phyloP scores from a whole-genome alignment of 2,329 filamentous ascomycete species.

The Phyllosticta citribraziliensis region DNA sequence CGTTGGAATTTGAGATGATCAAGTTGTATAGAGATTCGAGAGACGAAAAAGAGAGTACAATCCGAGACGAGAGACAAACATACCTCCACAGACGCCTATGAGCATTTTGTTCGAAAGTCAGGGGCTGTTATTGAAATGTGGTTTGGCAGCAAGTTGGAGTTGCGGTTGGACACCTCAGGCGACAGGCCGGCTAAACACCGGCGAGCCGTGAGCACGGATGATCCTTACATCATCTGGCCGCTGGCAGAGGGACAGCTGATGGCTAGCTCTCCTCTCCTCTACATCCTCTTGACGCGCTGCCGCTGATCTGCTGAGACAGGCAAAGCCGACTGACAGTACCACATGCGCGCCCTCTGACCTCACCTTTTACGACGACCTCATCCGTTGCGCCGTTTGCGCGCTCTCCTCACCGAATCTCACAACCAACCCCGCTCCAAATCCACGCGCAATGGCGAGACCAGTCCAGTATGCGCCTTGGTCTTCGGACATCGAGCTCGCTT shows the following conservation, averaged over 20 bases:
- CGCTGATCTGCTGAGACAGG: not conserved
- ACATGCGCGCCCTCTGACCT: constrained; percentile 6
- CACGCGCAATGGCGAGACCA: constrained; percentile 25
- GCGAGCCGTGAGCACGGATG: not conserved
- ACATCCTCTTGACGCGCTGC: constrained; percentile 6
- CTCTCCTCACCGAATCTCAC: not conserved
- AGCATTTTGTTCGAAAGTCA: constrained; percentile 46
- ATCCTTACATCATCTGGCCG: constrained; percentile 7
- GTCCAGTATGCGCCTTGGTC: constrained; percentile 80
- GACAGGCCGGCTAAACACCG: not conserved
- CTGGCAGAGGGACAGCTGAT: not conserved
- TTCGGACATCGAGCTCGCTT: constrained; percentile 89
- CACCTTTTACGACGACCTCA: not conserved
- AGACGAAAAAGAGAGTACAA: not conserved
- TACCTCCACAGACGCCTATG: constrained; percentile 67
- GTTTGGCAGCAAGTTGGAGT: not conserved
- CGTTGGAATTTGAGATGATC: not conserved
- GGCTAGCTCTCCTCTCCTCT: not conserved
- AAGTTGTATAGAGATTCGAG: not conserved
- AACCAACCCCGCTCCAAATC: constrained; percentile 2
- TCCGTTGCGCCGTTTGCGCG: not conserved
- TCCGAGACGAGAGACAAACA: constrained; percentile 12
- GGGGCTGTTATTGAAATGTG: not conserved
- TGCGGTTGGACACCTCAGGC: constrained; percentile 12
- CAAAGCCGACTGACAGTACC: not conserved